phyloP scores from a whole-genome alignment of 176 grass and related monocot genomes.

The Zea mays region DNA sequence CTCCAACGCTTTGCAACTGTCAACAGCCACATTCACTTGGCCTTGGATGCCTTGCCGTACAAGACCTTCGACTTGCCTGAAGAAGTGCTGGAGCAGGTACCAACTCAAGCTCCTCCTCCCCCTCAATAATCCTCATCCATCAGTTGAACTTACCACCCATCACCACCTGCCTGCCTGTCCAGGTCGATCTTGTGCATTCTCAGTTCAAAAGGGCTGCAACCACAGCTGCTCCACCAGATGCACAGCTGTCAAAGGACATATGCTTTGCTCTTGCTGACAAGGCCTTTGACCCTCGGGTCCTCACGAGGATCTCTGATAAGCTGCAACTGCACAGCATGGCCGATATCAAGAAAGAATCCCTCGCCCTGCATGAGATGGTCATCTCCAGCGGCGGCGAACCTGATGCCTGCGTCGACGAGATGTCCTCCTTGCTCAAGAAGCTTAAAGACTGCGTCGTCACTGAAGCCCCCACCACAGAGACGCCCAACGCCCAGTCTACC shows the following conservation, averaged over 20 bases:
- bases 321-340: conserved; percentile 78
- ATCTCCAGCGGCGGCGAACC: conserved; percentile 70
- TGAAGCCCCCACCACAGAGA: conserved; percentile 43
- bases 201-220: conserved; percentile 70
- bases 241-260: conserved; percentile 59
- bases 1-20: conserved; percentile 48
- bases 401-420: conserved; percentile 65
- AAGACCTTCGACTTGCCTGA: conserved; percentile 62
- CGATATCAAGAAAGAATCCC: conserved; percentile 78
- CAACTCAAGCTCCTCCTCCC: not conserved
- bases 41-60: conserved; percentile 60
- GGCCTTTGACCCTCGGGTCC: conserved; percentile 35
- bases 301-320: conserved; percentile 72
- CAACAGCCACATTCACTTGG: conserved; percentile 61
- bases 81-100: conserved; percentile 88
- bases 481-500: conserved; percentile 27
- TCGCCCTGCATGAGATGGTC: conserved; percentile 87
- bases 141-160: not conserved
- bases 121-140: not conserved
- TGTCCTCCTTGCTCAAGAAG: conserved; percentile 87
- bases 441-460: conserved; percentile 61
- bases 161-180: not conserved
- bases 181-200: conserved; percentile 85
- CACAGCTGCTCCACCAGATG: conserved; percentile 49
- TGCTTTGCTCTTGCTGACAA: conserved; percentile 46